Evolutionary conservation across 2,329 filamentous ascomycete genomes (phyloP), one percentile per base, ranked within the genome.

Genomic region (Eurotiales sp.): DNA sequence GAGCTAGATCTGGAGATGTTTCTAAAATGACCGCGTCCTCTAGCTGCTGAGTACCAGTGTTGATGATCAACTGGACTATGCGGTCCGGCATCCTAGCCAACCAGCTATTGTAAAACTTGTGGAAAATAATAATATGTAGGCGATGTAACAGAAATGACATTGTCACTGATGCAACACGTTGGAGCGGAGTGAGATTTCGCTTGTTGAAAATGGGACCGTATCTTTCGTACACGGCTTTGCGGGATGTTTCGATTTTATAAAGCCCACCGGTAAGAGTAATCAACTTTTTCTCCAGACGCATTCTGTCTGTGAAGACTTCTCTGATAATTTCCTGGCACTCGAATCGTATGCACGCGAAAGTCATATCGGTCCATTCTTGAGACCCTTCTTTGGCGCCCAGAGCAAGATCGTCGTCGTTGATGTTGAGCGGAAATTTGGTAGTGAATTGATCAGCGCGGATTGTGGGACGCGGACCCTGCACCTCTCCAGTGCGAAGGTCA

Each of bases 381-480:
- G 72, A 45, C 14, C 34, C 47, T 17, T 50, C 43, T 43, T 2
- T 30, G 1, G 67, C 72, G 1, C 69, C 70, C 0, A 64, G 59
- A 2, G 72, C 70, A 5, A 90, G 72, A 46, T 86, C 82, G 2
- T 73, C 70, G 56, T 90, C 87, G 55, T 88, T 77, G 54, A 86
- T 79, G 62, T 90, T 89, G 10, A 86, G 70, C 0, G 87, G 87
- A 22, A 89, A 77, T 54, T 80, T 82, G 0, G 87, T 89, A 59
- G 89, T 86, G 64, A 85, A 90, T 60, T 90, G 86, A 19, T 88
- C 86, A 34, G 79, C 75, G n/a, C 85, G 79, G 49, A 90, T 88
- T 47, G 82, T 79, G 0, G 85, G 85, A 21, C 83, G 77, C 8
- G 87, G 87, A 0, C 86, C 87, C 55, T 88, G 86, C 1, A 84